phyloP scores from a whole-genome alignment of 352 stramenopile species.

The Phytophthora sp. region DNA sequence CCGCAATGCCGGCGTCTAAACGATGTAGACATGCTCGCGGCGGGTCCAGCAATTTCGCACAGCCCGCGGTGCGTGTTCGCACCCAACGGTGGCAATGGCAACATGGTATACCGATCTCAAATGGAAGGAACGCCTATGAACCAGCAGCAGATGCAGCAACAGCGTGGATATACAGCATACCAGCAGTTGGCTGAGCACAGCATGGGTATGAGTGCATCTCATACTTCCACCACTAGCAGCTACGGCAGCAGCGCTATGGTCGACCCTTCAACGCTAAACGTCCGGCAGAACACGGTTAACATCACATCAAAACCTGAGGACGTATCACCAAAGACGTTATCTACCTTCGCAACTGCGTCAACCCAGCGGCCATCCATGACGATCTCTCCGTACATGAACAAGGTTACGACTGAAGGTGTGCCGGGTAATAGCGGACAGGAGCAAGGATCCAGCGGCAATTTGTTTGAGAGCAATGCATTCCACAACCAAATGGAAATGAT shows the following conservation, averaged over 20 bases:
- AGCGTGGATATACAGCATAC: constrained; percentile 51
- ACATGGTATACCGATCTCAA: constrained; percentile 58
- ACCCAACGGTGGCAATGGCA: constrained; percentile 21
- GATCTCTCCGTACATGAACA: constrained; percentile 82
- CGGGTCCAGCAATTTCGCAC: constrained; percentile 60
- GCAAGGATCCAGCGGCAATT: constrained; percentile 47
- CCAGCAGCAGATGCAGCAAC: constrained; percentile 50
- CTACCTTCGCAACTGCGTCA: constrained; percentile 37
- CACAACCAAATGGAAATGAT: constrained; percentile 73
- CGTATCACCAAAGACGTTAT: constrained; percentile 46
- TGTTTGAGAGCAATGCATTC: constrained; percentile 80
- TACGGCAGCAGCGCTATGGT: constrained; percentile 28
- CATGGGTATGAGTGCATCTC: constrained; percentile 30
- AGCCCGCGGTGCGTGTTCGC: constrained; percentile 61
- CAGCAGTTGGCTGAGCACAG: constrained; percentile 39
- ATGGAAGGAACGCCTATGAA: constrained; percentile 50
- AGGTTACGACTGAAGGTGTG: constrained; percentile 44
- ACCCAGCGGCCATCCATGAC: constrained; percentile 59
- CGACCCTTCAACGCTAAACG: constrained; percentile 33
- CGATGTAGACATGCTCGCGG: constrained; percentile 74
- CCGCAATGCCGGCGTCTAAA: constrained; percentile 69
- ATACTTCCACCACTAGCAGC: constrained; percentile 31
- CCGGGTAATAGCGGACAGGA: constrained; percentile 24
- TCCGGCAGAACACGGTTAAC: constrained; percentile 49
- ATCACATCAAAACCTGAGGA: constrained; percentile 44